Conservation (phyloP, 2,329 filamentous ascomycete species). For the Ophiostoma fasciatum region DNA sequence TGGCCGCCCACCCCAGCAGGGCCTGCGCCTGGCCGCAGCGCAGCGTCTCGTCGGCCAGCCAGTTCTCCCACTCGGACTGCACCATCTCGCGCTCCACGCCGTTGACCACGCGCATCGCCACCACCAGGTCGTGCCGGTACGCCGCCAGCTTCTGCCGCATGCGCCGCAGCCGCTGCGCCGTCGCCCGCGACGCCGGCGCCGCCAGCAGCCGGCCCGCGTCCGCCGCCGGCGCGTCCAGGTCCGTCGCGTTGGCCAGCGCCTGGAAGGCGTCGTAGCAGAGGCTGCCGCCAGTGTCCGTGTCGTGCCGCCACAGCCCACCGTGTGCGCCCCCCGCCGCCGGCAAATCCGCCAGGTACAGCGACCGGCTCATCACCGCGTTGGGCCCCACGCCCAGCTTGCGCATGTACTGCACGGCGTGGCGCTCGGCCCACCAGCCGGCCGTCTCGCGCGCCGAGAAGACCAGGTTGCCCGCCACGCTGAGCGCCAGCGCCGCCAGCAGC, state of each 20-base stretch:
- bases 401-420: constrained; percentile 71
- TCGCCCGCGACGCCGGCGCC: constrained; percentile 33
- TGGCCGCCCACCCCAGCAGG: constrained; percentile 21
- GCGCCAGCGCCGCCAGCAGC: constrained; percentile 50
- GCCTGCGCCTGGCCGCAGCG: constrained; percentile 52
- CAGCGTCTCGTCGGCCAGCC: constrained; percentile 65
- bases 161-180: constrained; percentile 52
- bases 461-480: constrained; percentile 59
- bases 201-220: constrained; percentile 33
- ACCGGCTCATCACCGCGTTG: constrained; percentile 67
- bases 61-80: constrained; percentile 82
- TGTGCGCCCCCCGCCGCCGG: constrained; percentile 38
- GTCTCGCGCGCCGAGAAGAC: constrained; percentile 60
- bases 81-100: constrained; percentile 76
- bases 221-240: constrained; percentile 41
- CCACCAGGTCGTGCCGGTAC: constrained; percentile 80
- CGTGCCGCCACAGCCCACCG: background rate
- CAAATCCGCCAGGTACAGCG: constrained; percentile 71
- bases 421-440: constrained; percentile 73
- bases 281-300: background rate
- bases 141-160: constrained; percentile 71
- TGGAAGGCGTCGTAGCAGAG: constrained; percentile 41
- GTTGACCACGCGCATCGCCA: constrained; percentile 83
- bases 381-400: constrained; percentile 62
- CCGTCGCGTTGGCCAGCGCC: constrained; percentile 40